Evolutionary conservation across 1,284 basidiomycete genomes (phyloP), one percentile per base, ranked within the genome.

Genomic region (Taiwanofungus camphoratus): DNA sequence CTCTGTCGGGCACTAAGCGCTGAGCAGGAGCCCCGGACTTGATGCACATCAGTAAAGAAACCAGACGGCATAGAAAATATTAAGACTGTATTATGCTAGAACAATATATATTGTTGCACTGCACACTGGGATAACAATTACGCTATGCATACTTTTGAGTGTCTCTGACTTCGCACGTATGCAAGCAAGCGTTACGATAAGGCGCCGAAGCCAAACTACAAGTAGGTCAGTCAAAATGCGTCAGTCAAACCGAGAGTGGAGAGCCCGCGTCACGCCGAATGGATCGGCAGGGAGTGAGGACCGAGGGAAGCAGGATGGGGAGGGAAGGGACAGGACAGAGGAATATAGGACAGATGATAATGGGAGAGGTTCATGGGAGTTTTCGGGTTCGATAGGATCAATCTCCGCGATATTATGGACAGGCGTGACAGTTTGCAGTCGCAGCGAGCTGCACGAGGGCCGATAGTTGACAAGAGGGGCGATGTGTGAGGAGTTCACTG

Each of bases 171-270:
- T 8, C 55, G 56, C 58, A 56, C 54, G 52, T 49, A 62, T 60
- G 60, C 59, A 59, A 54, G 55, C 55, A 53, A 56, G 56, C 55
- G 54, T 49, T 61, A 61, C 48, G 52, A 52, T 61, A 61, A 49
- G 41, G 41, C 42, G 46, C 36, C 23, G 42, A 34, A 47, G 50
- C 52, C 51, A 45, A 49, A 41, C 44, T 49, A 50, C 47, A 27
- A 38, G 20, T 48, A 45, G 35, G 42, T 50, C 45, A 52, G 45
- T 49, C 43, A 47, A 44, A 50, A 55, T 43, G 49, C 48, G 52
- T 57, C 53, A 52, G 50, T 49, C 48, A 48, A 46, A 41, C 47
- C 36, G 30, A 38, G 42, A 48, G 20, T 23, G 30, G 34, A 8
- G 15, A 9, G 9, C 7, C 31, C n/a, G 11, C 31, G 11, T 7